Evolutionary conservation across 179 eudicot species (phyloP).

Genomic region (Corrigiola litoralis): DNA sequence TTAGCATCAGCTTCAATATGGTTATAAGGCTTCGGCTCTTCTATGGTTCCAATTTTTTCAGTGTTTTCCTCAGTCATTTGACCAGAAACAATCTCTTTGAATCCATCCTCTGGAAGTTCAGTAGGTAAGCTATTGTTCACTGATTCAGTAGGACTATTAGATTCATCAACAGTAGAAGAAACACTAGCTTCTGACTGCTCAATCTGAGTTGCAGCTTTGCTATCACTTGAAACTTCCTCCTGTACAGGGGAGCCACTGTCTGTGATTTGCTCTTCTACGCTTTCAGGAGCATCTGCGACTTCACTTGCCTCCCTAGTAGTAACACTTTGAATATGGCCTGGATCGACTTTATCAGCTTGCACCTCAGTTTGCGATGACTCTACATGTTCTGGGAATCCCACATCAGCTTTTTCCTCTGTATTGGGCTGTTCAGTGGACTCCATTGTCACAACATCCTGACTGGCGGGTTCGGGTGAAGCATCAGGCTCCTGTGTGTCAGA

Average conservation of each 20-base stretch:
- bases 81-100: conserved; percentile 36
- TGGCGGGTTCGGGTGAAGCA: conserved; percentile 21
- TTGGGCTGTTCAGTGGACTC: conserved; percentile 25
- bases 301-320: conserved; percentile 25
- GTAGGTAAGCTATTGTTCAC: conserved; percentile 19
- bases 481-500: conserved; percentile 31
- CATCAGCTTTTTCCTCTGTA: conserved; percentile 30
- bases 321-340: conserved; percentile 18
- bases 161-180: conserved; percentile 17
- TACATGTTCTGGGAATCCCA: conserved; percentile 19
- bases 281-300: conserved; percentile 31
- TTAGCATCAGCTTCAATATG: conserved; percentile 31
- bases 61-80: conserved; percentile 28
- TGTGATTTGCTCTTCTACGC: conserved; percentile 26
- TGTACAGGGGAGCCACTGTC: conserved; percentile 27
- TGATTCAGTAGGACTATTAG: conserved; percentile 35
- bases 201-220: conserved; percentile 26
- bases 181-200: conserved; percentile 29
- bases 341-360: conserved; percentile 25
- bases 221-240: conserved; percentile 30
- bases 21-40: conserved; percentile 24
- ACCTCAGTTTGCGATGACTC: conserved; percentile 35
- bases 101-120: conserved; percentile 31
- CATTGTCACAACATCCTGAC: conserved; percentile 5
- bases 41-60: conserved; percentile 26